Percentiles rank a stretch among this genome's conserved stretches.
These are phyloP conservation scores for Neopestalotiopsis clavispora DNA, from an alignment of 2,329 filamentous ascomycete genomes.

Conservation along the genomic window DNA sequence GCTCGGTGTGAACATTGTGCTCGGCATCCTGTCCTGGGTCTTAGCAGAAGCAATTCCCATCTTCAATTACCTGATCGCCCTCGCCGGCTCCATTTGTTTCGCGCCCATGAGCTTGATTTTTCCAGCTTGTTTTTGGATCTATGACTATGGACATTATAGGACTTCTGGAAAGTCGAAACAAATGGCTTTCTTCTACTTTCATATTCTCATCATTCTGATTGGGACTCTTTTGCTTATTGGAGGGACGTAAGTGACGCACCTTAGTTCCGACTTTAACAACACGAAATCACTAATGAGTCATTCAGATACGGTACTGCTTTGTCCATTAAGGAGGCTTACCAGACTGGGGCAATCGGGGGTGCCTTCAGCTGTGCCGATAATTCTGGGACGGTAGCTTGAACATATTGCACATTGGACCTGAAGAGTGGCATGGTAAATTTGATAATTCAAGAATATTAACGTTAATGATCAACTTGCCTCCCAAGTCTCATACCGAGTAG, in stretches of 20 bases:
- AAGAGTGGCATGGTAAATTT: background rate
- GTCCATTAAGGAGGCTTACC: conserved; percentile 25
- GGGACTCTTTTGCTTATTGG: conserved; percentile 23
- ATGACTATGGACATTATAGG: conserved; percentile 18
- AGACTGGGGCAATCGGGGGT: conserved; percentile 23
- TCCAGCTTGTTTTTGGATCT: conserved; percentile 16
- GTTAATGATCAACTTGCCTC: no score
- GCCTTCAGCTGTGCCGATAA: conserved; percentile 28
- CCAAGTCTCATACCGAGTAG: no score
- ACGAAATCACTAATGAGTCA: background rate
- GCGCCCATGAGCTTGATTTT: conserved; percentile 21
- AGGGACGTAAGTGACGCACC: conserved; percentile 21
- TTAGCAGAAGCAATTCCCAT: conserved; percentile 21
- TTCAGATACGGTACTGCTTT: conserved; percentile 23
- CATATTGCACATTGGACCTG: background rate
- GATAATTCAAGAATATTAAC: no score
- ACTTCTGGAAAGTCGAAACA: conserved; percentile 13
- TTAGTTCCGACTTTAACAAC: background rate
- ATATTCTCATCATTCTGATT: conserved; percentile 22
- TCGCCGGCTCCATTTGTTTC: conserved; percentile 20
- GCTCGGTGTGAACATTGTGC: conserved; percentile 29
- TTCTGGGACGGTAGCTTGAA: conserved; percentile 16
- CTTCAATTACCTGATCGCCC: conserved; percentile 21
- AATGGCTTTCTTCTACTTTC: conserved; percentile 19
- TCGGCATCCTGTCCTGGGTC: conserved; percentile 18